Base-by-base conservation (phyloP, 2,329 filamentous ascomycete species). In the Colletotrichum spaethianum region DNA sequence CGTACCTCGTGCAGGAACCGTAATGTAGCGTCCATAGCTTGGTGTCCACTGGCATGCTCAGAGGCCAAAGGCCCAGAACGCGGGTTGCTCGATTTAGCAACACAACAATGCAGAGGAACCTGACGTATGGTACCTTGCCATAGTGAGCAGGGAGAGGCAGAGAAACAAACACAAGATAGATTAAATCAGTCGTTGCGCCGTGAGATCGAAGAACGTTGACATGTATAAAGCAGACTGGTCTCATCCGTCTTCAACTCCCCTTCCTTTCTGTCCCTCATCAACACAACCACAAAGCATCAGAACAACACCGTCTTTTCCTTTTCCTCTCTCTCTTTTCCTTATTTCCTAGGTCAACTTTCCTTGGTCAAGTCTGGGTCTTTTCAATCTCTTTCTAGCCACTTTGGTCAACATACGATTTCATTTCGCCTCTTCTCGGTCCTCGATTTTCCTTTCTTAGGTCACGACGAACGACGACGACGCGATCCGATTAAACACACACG, bases 281-380 rank as follows among this genome's bases (percentile, higher is more conserved):
- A 40, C 46, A 64, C 52, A 60, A 64, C 38, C 59, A 69, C 20
- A 44, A 44, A 63, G 26, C 73, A 42, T 72, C 70, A 61, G 59
- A 73, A 65, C 75, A 59, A 67, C 75, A 74, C 71, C 65, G 55
- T 74, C 77, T 67, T 72, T 74, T 73, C 56, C 67, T 74, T 77
- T 75, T 74, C 68, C 75, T 75, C 67, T 61, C 67, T 61, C 68
- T 55, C 72, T 77, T 75, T 67, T 74, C 64, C 76, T 74, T 74
- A 73, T 78, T 72, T 77, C 76, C 70, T 72, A 66, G 70, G 64
- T 74, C 65, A 67, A 50, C 20, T 76, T 75, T 76, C 60, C 68
- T 68, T 60, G 52, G 63, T 72, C 53, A 72, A 67, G 66, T 76
- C 74, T 64, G 72, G 71, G 70, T 77, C 70, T 62, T 76, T 59